Evolutionary conservation across 2,329 filamentous ascomycete species (phyloP).

Genomic region (Colletotrichum musae): DNA sequence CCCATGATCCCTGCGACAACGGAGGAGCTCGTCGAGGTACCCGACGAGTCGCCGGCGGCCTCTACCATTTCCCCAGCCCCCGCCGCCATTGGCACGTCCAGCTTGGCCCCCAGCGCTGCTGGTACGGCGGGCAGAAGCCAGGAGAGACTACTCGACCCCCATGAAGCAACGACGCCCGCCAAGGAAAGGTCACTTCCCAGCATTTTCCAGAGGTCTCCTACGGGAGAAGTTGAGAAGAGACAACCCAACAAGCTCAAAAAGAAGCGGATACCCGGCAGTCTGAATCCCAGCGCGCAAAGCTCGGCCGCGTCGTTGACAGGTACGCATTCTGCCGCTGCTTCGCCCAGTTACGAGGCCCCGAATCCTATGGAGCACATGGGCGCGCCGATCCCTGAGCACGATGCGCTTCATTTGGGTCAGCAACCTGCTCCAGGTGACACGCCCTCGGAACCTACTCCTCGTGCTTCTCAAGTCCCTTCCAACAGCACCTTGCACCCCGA

Average conservation of each 20-base stretch:
- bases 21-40: constrained; percentile 31
- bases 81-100: constrained; percentile 46
- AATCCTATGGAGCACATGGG: constrained; percentile 62
- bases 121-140: constrained; percentile 61
- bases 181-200: constrained; percentile 78
- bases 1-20: constrained; percentile 49
- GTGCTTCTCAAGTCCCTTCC: constrained; percentile 61
- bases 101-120: constrained; percentile 48
- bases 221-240: constrained; percentile 72
- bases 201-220: constrained; percentile 80
- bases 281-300: constrained; percentile 91
- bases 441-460: constrained; percentile 63
- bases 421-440: constrained; percentile 27
- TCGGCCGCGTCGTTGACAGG: constrained; percentile 82
- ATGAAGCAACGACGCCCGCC: constrained; percentile 67
- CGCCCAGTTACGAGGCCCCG: constrained; percentile 60
- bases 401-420: constrained; percentile 20
- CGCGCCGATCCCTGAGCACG: constrained; percentile 39
- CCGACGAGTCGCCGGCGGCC: constrained; percentile 31
- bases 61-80: constrained; percentile 47
- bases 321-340: constrained; percentile 57
- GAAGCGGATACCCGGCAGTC: constrained; percentile 81
- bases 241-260: constrained; percentile 94
- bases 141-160: constrained; percentile 61
- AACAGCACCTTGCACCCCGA: constrained; percentile 59